These are phyloP conservation scores for Saposhnikovia divaricata DNA, from an alignment of 129 eudicot genomes.

Conservation along the genomic window DNA sequence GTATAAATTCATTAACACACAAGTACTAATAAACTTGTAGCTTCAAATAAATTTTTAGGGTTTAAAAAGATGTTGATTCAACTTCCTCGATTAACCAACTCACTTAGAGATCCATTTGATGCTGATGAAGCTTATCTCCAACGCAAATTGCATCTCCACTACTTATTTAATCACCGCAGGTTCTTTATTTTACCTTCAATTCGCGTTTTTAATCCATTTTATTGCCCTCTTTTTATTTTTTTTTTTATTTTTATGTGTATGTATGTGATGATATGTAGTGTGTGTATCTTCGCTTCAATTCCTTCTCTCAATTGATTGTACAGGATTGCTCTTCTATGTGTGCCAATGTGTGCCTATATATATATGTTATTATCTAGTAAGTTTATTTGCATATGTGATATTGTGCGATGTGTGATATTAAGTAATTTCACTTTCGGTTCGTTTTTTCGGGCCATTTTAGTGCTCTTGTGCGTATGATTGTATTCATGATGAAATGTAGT, in stretches of 20 bases:
- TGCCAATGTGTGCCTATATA: too few species aligned
- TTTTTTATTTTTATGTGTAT: too few species aligned
- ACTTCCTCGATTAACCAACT: constrained; percentile 68
- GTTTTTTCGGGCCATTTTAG: not conserved
- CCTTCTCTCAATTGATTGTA: too few species aligned
- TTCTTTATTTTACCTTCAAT: constrained; percentile 14
- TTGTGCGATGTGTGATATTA: not conserved
- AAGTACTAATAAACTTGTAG: too few species aligned
- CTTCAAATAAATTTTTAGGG: not conserved
- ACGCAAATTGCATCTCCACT: constrained; percentile 57
- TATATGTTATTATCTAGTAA: too few species aligned
- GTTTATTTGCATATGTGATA: too few species aligned
- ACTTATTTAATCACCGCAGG: constrained; percentile 38
- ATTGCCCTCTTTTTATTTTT: constrained; percentile 8
- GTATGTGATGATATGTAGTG: constrained; percentile 19
- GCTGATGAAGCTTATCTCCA: constrained; percentile 79
- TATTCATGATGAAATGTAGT: too few species aligned
- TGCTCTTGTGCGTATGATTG: too few species aligned
- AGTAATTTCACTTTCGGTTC: not conserved
- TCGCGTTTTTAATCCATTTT: not conserved
- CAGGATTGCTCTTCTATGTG: not conserved
- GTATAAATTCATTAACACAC: too few species aligned
- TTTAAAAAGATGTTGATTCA: constrained; percentile 51
- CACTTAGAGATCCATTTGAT: constrained; percentile 80
- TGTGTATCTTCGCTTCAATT: not conserved